Percentiles rank a stretch among this genome's conserved stretches.
These are phyloP conservation scores for Phaffia rhodozyma DNA, from an alignment of 1,284 basidiomycete genomes.

Conservation along the genomic window DNA sequence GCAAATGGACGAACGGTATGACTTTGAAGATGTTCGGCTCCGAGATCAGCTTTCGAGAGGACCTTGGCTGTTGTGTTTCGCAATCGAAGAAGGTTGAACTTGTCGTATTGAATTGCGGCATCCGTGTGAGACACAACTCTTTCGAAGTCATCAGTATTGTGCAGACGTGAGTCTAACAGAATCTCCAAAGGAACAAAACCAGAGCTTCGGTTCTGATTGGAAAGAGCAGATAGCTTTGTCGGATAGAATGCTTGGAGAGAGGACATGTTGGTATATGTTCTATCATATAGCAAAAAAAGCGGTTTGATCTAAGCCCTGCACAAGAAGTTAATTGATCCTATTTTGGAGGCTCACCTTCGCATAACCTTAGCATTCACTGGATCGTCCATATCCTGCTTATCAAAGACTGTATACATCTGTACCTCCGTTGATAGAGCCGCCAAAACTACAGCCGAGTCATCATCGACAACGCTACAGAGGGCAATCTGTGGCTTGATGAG, in stretches of 20 bases:
- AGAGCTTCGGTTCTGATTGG: conserved; percentile 26
- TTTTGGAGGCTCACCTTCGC: conserved; percentile 48
- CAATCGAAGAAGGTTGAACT: conserved; percentile 81
- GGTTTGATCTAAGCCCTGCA: conserved; percentile 2
- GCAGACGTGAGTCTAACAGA: conserved; percentile 59
- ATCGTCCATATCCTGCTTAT: conserved; percentile 66
- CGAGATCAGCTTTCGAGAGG: conserved; percentile 32
- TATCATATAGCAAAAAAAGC: conserved; percentile 26
- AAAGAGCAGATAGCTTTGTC: conserved; percentile 28
- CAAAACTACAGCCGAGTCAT: conserved; percentile 59
- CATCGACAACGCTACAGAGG: conserved; percentile 52
- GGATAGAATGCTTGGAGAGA: conserved; percentile 86
- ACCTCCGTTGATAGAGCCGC: conserved; percentile 72
- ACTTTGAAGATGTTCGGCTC: conserved; percentile 54
- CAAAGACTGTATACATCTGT: conserved; percentile 70
- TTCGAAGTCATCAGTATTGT: conserved; percentile 71
- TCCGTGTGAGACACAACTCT: conserved; percentile 82
- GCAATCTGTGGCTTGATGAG: conserved; percentile 87
- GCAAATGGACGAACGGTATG: conserved; percentile 52
- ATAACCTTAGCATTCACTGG: conserved; percentile 75
- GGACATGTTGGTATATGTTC: conserved; percentile 60
- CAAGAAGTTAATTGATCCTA: background rate
- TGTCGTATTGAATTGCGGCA: conserved; percentile 78
- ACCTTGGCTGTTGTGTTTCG: conserved; percentile 50
- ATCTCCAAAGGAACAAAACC: conserved; percentile 69